These are phyloP conservation scores for Penicillium cataractarum DNA, from an alignment of 495 filamentous ascomycete species.

Conservation along the genomic window DNA sequence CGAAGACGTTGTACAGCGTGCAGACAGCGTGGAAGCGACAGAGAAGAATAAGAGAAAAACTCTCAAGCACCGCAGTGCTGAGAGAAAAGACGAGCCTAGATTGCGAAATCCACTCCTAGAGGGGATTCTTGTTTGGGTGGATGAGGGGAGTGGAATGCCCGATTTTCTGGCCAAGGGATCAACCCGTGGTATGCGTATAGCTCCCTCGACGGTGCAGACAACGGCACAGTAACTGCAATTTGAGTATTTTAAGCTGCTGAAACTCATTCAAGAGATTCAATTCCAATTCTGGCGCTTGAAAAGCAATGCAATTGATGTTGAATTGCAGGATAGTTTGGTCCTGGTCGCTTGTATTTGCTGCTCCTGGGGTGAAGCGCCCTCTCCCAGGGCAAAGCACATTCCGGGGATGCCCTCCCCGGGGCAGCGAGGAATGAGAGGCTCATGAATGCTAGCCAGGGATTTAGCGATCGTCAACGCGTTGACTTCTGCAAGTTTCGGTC, in stretches of 20 bases:
- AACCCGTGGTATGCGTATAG: conserved; percentile 32
- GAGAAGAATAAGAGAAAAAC: conserved; percentile 17
- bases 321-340: background rate
- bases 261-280: background rate
- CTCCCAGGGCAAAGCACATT: conserved; percentile 25
- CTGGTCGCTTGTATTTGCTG: background rate
- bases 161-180: conserved; percentile 22
- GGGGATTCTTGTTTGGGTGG: conserved; percentile 32
- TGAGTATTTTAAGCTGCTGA: background rate
- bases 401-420: conserved; percentile 19
- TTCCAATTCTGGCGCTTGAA: too few relatives aligned
- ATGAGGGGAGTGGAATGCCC: conserved; percentile 33
- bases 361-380: conserved; percentile 6
- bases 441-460: conserved; percentile 32
- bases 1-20: conserved; percentile 22
- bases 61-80: conserved; percentile 10
- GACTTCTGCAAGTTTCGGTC: background rate
- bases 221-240: background rate
- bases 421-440: conserved; percentile 28
- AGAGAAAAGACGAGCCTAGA: conserved; percentile 34
- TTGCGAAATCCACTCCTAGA: conserved; percentile 12
- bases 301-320: background rate
- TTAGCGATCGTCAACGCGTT: conserved; percentile 16
- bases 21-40: conserved; percentile 18
- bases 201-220: background rate